Evolutionary conservation across 495 filamentous ascomycete genomes (phyloP), one percentile per base, ranked within the genome.

Genomic region (Talaromyces stipitatus): DNA sequence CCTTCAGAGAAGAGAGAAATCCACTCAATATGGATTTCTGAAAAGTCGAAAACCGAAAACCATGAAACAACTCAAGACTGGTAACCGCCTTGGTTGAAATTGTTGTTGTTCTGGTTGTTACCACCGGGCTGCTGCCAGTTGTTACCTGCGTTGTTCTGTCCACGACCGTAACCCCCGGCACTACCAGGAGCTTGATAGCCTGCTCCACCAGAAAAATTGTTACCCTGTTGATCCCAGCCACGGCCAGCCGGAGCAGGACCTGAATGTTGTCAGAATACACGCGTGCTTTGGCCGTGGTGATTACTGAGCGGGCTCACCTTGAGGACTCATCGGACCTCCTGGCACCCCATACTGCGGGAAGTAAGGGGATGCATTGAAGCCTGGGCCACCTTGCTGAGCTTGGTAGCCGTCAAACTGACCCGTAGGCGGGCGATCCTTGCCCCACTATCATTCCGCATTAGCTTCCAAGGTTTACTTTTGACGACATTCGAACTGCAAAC

Each of bases 361-460:
- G 77, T 88, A 97, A 20, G 89, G 84, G 1, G 85, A 89, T 64
- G 85, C 83, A 52, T 58, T 86, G 86, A 76, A 84, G 80, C 65
- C 73, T 64, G 78, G 75, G 16, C 67, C 72, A 38, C 55, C 83
- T 65, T 72, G 74, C 62, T 66, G 90, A 59, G 89, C 84, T 60
- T 91, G 90, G 70, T 90, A 92, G 58, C 85, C 89, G 60, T 91
- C 86, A 62, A 87, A 85, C 64, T 92, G 83, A 54, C 86, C 86
- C 61, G 85, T 90, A 16, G 95, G 92, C 32, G 91, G 91, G 69
- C 95, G 94, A 74, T 98, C 94, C 76, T 98, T 98, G 72, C 94
- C 94, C 94, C 94, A 98, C 92, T 97, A 66, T 51, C 33, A 33
- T 52, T 55, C 14, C 55, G 64, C 24, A 61, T 7, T 47, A 50